Conservation (phyloP, 163 green algal species). For the Smithsoniella earleae region DNA sequence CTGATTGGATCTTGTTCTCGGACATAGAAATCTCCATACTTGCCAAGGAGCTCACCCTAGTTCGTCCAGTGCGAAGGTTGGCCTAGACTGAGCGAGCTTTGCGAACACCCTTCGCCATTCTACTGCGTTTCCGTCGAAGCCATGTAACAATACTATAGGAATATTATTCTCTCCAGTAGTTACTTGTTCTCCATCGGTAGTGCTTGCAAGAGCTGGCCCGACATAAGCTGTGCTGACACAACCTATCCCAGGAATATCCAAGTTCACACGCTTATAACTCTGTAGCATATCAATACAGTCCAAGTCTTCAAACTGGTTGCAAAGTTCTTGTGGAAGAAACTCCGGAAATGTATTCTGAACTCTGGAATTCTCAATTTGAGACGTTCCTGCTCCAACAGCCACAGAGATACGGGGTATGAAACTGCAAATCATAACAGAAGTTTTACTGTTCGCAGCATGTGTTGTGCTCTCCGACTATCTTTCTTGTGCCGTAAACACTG, state of each 20-base stretch:
- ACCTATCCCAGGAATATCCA: not conserved
- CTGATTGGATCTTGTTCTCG: not conserved
- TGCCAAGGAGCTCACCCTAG: conserved; percentile 28
- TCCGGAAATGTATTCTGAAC: not conserved
- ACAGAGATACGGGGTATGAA: too few species aligned
- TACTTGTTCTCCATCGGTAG: not conserved
- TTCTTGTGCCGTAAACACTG: too few species aligned
- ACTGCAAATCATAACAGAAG: not conserved
- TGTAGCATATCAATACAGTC: not conserved
- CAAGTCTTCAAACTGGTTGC: not conserved
- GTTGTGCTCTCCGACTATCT: not conserved
- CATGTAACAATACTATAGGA: conserved; percentile 70
- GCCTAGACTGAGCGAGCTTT: conserved; percentile 46
- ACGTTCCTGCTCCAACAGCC: too few species aligned
- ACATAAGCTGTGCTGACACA: not conserved
- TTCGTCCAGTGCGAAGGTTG: conserved; percentile 72
- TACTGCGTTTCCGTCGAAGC: conserved; percentile 76
- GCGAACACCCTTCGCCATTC: conserved; percentile 78
- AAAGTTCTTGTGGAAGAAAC: conserved; percentile 11
- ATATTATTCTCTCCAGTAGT: not conserved
- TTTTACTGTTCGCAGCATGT: not conserved
- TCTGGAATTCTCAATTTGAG: not conserved
- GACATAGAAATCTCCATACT: too few species aligned
- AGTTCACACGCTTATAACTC: not conserved
- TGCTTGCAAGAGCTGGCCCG: not conserved